phyloP scores from a whole-genome alignment of 2,329 filamentous ascomycete genomes.

The Verticillium longisporum region DNA sequence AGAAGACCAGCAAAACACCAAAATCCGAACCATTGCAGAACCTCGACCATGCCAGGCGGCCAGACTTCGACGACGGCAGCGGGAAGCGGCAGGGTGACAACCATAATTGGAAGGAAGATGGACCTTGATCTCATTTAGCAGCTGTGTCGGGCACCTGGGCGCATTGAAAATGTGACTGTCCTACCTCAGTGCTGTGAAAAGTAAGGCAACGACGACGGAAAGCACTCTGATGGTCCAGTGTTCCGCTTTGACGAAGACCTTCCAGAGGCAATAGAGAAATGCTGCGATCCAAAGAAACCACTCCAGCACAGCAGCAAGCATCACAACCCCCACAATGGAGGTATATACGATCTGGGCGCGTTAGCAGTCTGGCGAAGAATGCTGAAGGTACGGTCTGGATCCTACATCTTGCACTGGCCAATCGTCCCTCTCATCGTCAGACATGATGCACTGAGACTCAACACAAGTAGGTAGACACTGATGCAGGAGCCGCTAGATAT shows the following conservation, averaged over 20 bases:
- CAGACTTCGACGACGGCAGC: slow-evolving; percentile 64
- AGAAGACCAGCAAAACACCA: slow-evolving; percentile 84
- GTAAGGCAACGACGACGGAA: slow-evolving; percentile 64
- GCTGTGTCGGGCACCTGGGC: not conserved
- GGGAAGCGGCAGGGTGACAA: slow-evolving; percentile 84
- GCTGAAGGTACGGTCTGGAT: not conserved
- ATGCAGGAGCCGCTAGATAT: not conserved
- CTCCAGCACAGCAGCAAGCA: slow-evolving; percentile 80
- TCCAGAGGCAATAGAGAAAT: slow-evolving; percentile 84
- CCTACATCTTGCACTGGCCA: slow-evolving; percentile 44
- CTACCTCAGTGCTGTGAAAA: slow-evolving; percentile 41
- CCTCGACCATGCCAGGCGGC: slow-evolving; percentile 58
- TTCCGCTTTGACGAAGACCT: slow-evolving; percentile 85
- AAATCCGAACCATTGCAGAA: slow-evolving; percentile 92
- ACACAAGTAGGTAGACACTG: too few relatives aligned
- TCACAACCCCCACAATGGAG: slow-evolving; percentile 69
- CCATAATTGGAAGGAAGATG: slow-evolving; percentile 89
- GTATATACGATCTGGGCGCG: slow-evolving; percentile 71
- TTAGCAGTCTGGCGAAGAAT: slow-evolving; percentile 9
- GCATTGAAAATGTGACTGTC: not conserved
- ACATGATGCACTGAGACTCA: slow-evolving; percentile 26
- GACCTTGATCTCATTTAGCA: slow-evolving; percentile 39
- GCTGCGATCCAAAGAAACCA: slow-evolving; percentile 95
- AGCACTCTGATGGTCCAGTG: slow-evolving; percentile 76
- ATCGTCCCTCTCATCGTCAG: slow-evolving; percentile 27